A percentile compares a stretch with the other conserved stretches of the same genome.
Conservation (phyloP, 2,329 filamentous ascomycete species). For the Tolypocladium album region DNA sequence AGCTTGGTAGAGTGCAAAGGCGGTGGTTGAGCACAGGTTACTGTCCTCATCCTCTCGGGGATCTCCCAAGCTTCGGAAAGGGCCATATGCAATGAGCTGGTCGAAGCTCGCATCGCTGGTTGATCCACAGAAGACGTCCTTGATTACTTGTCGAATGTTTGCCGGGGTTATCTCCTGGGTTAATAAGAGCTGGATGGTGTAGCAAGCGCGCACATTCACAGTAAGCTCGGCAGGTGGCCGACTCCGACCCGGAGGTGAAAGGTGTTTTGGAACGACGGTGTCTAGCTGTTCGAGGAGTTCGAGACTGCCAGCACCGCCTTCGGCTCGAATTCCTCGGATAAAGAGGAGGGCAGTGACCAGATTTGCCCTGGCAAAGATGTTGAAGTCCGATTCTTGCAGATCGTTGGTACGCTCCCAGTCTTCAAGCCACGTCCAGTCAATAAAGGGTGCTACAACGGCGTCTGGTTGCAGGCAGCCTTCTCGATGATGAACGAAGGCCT, state of each 20-base stretch:
- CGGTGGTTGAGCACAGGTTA: background rate
- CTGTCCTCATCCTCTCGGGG: background rate
- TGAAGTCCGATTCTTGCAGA: background rate
- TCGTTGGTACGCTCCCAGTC: background rate
- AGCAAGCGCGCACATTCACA: conserved; percentile 25
- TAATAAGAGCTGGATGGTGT: conserved; percentile 17
- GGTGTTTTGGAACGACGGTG: conserved; percentile 16
- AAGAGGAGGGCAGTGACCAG: conserved; percentile 21
- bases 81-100: conserved; percentile 10
- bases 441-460: conserved; percentile 10
- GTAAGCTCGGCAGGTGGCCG: conserved; percentile 12
- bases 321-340: conserved; percentile 8
- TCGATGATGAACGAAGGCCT: background rate
- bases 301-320: conserved; percentile 6
- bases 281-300: conserved; percentile 21
- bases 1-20: background rate
- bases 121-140: conserved; percentile 18
- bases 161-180: conserved; percentile 3
- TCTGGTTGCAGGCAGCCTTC: background rate
- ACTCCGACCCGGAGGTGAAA: conserved; percentile 10
- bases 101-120: background rate
- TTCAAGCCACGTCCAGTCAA: conserved; percentile 14
- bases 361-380: conserved; percentile 21
- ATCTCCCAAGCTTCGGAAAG: conserved; percentile 14
- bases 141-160: conserved; percentile 11